Conservation (phyloP, 202 grass and related monocot genomes). For the Carex sylvatica region DNA sequence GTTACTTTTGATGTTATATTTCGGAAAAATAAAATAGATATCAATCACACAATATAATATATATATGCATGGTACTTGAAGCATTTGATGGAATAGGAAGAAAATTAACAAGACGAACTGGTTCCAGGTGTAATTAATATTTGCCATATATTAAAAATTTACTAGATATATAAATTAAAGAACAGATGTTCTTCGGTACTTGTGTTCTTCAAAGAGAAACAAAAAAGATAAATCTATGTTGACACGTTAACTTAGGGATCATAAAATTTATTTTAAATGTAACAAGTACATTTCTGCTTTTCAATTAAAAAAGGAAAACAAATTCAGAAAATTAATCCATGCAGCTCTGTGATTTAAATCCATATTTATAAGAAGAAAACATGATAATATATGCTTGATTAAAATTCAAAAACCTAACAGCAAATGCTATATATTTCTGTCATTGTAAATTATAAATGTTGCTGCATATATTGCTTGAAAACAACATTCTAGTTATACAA, state of each 20-base stretch:
- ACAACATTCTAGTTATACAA: not conserved
- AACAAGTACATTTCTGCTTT: not conserved
- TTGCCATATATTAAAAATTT: not conserved
- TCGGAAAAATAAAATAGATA: not conserved
- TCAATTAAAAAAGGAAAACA: not conserved
- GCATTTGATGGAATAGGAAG: not conserved
- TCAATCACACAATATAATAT: not conserved
- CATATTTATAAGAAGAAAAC: not conserved
- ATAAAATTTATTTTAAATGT: not conserved
- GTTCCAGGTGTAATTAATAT: not conserved
- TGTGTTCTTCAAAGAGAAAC: constrained; percentile 11
- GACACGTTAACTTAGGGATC: constrained; percentile 1
- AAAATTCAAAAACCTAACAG: not conserved
- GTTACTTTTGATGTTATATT: not conserved
- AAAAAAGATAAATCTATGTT: not conserved
- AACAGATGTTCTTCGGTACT: constrained; percentile 9
- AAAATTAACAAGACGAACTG: not conserved
- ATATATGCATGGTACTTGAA: not conserved
- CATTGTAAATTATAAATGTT: not conserved
- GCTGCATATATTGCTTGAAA: not conserved
- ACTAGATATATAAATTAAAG: not conserved
- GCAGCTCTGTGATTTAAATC: too few species aligned
- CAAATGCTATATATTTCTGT: not conserved
- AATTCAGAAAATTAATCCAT: not conserved
- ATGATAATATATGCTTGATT: not conserved